phyloP scores from a whole-genome alignment of 257 asterid species.

The Linderniella brevidens region DNA sequence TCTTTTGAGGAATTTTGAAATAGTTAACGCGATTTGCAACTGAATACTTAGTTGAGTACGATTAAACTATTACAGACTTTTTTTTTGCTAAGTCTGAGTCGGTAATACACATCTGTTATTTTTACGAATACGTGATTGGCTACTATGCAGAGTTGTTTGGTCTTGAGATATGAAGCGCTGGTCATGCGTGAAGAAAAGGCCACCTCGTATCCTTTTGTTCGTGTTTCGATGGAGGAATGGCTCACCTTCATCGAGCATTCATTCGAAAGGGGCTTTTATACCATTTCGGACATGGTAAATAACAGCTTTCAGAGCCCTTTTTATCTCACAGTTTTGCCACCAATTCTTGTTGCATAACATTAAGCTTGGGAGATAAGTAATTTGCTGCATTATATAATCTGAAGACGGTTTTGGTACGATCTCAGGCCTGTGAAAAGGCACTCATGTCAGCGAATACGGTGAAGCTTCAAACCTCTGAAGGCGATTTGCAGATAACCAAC shows the following conservation, averaged over 20 bases:
- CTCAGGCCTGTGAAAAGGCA: conserved; percentile 74
- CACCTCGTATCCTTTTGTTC: conserved; percentile 26
- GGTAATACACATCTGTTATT: not conserved
- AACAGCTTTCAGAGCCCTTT: not conserved
- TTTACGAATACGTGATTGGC: conserved; percentile 10
- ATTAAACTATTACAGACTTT: too few species aligned
- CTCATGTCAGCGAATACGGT: conserved; percentile 11
- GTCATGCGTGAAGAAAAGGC: conserved; percentile 56
- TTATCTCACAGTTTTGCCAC: not conserved
- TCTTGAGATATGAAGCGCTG: conserved; percentile 84
- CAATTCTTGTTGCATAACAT: not conserved
- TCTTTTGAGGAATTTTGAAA: conserved; percentile 1
- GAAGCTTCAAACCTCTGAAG: conserved; percentile 13
- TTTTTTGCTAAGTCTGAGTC: too few species aligned
- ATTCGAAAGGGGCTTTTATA: conserved; percentile 42
- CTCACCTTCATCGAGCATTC: conserved; percentile 52
- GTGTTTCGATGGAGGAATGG: conserved; percentile 60
- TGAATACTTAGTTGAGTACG: too few species aligned
- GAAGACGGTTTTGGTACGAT: conserved; percentile 1
- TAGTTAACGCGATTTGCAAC: too few species aligned
- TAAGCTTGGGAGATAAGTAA: conserved; percentile 7
- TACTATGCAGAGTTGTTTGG: conserved; percentile 56
- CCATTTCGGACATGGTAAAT: conserved; percentile 55
- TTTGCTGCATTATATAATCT: not conserved
- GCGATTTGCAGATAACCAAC: conserved; percentile 17